Percentiles rank a stretch among this genome's conserved stretches.
phyloP scores from a whole-genome alignment of 164 flowering plant genomes.

The Vitis rupestris region DNA sequence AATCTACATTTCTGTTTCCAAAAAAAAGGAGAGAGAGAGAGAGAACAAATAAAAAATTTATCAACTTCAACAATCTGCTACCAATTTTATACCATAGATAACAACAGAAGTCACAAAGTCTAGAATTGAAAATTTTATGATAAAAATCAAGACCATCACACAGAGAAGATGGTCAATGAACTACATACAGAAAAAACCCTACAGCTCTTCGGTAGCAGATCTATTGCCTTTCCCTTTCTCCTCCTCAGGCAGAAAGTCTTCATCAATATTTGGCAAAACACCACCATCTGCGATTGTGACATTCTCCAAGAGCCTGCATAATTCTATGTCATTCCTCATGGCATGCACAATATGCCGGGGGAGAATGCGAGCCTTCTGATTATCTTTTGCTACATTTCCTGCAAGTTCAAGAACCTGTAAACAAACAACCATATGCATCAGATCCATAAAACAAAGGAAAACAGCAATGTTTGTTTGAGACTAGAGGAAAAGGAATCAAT shows the following conservation, averaged over 20 bases:
- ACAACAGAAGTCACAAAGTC: not conserved
- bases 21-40: too few species aligned
- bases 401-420: slow-evolving; percentile 64
- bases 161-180: not conserved
- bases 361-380: slow-evolving; percentile 65
- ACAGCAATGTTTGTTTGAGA: too few species aligned
- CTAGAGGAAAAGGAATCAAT: too few species aligned
- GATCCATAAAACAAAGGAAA: too few species aligned
- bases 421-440: slow-evolving; percentile 1
- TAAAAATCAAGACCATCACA: not conserved
- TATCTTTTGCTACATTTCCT: slow-evolving; percentile 70
- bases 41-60: not conserved
- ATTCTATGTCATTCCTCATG: slow-evolving; percentile 65
- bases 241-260: slow-evolving; percentile 54
- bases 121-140: not conserved
- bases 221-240: slow-evolving; percentile 60
- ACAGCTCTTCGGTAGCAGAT: slow-evolving; percentile 62
- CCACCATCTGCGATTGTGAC: slow-evolving; percentile 68
- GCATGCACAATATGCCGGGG: slow-evolving; percentile 76
- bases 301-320: slow-evolving; percentile 58
- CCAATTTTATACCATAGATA: too few species aligned
- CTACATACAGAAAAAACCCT: slow-evolving; percentile 7
- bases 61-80: not conserved
- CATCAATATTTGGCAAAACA: slow-evolving; percentile 60
- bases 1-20: not conserved